Evolutionary conservation across 2,329 filamentous ascomycete genomes (phyloP), one percentile per base, ranked within the genome.

Genomic region (Lizonia empirigonia): DNA sequence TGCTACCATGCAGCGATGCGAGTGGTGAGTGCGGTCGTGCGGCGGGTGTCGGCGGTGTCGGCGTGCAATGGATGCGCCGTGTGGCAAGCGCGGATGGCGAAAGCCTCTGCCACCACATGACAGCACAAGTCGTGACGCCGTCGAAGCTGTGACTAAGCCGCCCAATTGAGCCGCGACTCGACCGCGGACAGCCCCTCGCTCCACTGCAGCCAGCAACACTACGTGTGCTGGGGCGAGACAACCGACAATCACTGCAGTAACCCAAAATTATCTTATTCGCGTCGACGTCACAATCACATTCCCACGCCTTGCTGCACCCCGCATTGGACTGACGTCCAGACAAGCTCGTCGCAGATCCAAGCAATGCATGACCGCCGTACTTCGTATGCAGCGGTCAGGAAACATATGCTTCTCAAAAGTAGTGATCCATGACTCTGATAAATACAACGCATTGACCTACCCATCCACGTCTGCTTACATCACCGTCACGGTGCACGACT

Each of bases 31-130:
- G 18, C 15, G 8, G 27, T 7, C 3, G 3, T 33, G 27, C 19
- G 30, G 20, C 26, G 10, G 19, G 13, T 8, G 16, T 22, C 8
- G 13, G 27, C 8, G 24, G 41, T 51, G 15, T 26, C 30, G 16
- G n/a, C 4, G 18, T 34, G 32, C 32, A 34, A 23, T 19, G 29
- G 41, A 35, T 40, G 41, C 49, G 36, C 48, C 30, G 30, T 39
- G 48, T 51, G 48, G 48, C 48, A 23, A 40, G 48, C 41, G 37
- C 42, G 37, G 50, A 48, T 53, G 50, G 50, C 50, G 34, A 48
- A 47, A 44, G 50, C 37, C 44, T 48, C 42, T 51, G 49, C 26
- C 36, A 35, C 30, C 16, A 34, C 10, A 36, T 35, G 48, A 36
- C 35, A 41, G 36, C 41, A 29, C 37, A 40, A 41, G 46, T 51